Evolutionary conservation across 352 stramenopile species (phyloP), one percentile per base, ranked within the genome.

Genomic region (Lagenidium sp.): DNA sequence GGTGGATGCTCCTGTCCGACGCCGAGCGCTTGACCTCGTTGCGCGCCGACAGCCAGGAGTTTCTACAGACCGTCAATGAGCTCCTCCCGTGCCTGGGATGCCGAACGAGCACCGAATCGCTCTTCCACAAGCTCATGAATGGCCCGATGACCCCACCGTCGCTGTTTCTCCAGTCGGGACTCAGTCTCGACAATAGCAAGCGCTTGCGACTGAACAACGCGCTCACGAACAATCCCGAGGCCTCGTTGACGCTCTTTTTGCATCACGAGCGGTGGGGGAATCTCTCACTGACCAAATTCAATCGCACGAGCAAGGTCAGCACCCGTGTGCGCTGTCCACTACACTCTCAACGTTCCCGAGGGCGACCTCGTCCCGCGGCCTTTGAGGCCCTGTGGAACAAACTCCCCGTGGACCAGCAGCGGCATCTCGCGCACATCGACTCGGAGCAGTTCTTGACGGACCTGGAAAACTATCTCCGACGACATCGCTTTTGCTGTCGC

Each of bases 391-490:
- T 90, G 44, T 93, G 80, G 80, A 57, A 68, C 45, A 88, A 88
- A 25, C 62, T 93, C 23, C 63, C 75, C 10, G 69, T 82, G 32
- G 75, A 89, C 32, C 78, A 90, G 25, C 75, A 89, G 54, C 68
- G 70, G 12, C 70, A 93, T 46, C 71, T 93, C 18, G 68, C 80
- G 59, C 76, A 90, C 47, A 86, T 93, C 25, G 78, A 90, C 54
- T 93, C 80, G 53, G 80, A 93, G 37, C 73, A 90, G 53, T 93
- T 93, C 28, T 60, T 93, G 29, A 88, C 72, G 12, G 80, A 93
- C 52, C 50, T 93, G 6, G 80, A 93, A 44, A 80, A 59, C 28
- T 93, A 93, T 57, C 38, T 93, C 52, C 77, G 80, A 24, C 73
- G 80, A 25, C 80, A 93, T 65, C 80, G 80, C 13, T 93, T 93